Percentiles rank a stretch among this genome's conserved stretches.
phyloP scores from a whole-genome alignment of 2,329 filamentous ascomycete genomes.

The Phyllosticta paracitricarpa region DNA sequence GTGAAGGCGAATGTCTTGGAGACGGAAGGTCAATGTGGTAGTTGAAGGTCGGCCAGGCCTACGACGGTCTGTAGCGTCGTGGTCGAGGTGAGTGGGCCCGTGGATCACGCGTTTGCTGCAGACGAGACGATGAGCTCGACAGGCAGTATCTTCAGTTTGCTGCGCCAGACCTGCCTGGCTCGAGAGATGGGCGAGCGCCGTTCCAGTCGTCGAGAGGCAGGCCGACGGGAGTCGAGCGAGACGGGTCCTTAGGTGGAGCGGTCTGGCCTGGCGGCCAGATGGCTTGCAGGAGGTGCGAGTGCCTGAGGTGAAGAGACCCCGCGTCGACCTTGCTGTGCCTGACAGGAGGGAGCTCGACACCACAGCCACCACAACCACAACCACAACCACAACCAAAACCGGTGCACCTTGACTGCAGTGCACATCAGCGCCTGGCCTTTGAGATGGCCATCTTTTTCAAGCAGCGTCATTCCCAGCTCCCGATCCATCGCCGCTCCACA shows the following conservation, averaged over 20 bases:
- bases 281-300: too few species aligned
- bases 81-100: not conserved
- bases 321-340: too few species aligned
- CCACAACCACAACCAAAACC: too few species aligned
- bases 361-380: too few species aligned
- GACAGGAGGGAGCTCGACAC: too few species aligned
- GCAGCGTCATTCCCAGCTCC: not conserved
- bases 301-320: too few species aligned
- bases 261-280: too few species aligned
- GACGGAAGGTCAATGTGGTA: not conserved
- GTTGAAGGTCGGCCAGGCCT: not conserved
- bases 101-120: not conserved
- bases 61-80: not conserved
- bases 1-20: not conserved
- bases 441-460: not conserved
- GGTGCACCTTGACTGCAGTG: not conserved
- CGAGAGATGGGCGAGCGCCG: not conserved
- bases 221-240: too few species aligned
- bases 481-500: constrained; percentile 3
- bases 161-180: not conserved
- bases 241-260: too few species aligned
- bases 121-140: not conserved
- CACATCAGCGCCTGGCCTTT: not conserved
- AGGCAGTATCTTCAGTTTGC: not conserved
- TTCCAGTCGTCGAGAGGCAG: not conserved